These are phyloP conservation scores for Cicer bijugum DNA, from an alignment of 306 rosid species.

Conservation along the genomic window DNA sequence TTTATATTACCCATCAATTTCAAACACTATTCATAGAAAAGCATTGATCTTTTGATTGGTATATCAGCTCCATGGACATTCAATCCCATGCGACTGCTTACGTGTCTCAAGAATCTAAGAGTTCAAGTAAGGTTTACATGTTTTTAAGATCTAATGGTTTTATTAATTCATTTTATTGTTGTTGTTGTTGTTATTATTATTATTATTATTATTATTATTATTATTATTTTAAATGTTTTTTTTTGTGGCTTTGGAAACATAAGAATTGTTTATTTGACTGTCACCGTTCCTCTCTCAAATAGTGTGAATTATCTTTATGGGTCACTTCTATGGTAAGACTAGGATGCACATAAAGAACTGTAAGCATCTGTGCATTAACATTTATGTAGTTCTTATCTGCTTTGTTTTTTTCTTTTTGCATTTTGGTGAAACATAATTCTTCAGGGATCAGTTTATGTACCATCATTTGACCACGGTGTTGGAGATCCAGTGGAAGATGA, in stretches of 20 bases:
- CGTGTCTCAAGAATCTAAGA: constrained; percentile 73
- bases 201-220: neutral
- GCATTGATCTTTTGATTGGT: constrained; percentile 55
- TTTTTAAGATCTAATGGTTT: constrained; percentile 36
- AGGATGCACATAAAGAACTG: constrained; percentile 11
- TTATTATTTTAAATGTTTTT: neutral
- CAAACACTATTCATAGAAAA: constrained; percentile 43
- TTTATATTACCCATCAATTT: constrained; percentile 33
- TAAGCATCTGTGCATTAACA: constrained; percentile 35
- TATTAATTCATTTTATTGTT: neutral
- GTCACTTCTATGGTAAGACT: constrained; percentile 26
- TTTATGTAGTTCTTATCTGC: constrained; percentile 38
- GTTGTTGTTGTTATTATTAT: neutral
- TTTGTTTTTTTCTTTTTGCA: constrained; percentile 17
- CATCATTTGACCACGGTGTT: constrained; percentile 91
- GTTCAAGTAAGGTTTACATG: constrained; percentile 57
- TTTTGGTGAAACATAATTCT: constrained; percentile 50
- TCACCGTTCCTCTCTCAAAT: constrained; percentile 31
- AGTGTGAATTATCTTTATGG: constrained; percentile 33
- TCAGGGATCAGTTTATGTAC: constrained; percentile 92
- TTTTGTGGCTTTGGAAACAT: constrained; percentile 27
- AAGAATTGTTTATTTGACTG: constrained; percentile 24
- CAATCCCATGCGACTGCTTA: constrained; percentile 67
- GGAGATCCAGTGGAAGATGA: constrained; percentile 94
- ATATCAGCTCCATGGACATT: constrained; percentile 98